phyloP scores from a whole-genome alignment of 805 yeast species.

The Barnettozyma populi region DNA sequence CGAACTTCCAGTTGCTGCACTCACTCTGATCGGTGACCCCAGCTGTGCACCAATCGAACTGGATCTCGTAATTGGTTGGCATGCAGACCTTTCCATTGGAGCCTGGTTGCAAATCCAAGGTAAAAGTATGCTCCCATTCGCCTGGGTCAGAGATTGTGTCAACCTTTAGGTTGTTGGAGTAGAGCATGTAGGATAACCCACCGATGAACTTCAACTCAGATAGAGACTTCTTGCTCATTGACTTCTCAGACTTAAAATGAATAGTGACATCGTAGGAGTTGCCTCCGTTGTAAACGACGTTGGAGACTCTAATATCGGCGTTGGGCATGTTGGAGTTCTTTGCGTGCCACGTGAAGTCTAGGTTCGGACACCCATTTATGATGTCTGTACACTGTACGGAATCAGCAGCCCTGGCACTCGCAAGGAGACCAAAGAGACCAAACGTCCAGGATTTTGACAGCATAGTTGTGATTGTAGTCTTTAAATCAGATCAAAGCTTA shows the following conservation, averaged over 20 bases:
- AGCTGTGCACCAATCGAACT: conserved; percentile 13
- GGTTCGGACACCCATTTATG: conserved; percentile 1
- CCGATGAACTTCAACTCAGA: conserved; percentile 15
- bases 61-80: conserved; percentile 10
- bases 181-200: conserved; percentile 3
- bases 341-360: conserved; percentile 7
- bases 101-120: not conserved
- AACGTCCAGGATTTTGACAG: not conserved
- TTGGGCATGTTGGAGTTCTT: conserved; percentile 8
- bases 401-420: not conserved
- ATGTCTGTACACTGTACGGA: not conserved
- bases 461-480: not conserved
- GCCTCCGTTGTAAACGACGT: conserved; percentile 5
- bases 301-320: conserved; percentile 9
- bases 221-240: conserved; percentile 7
- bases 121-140: conserved; percentile 9
- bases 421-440: not conserved
- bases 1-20: conserved; percentile 19
- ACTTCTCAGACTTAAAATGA: conserved; percentile 2
- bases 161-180: conserved; percentile 7
- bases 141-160: conserved; percentile 8
- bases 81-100: conserved; percentile 5
- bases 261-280: conserved; percentile 12
- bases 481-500: too few species aligned
- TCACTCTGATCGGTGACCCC: conserved; percentile 15